Evolutionary conservation across 208 protist species (phyloP).

Genomic region (Leishmania lainsoni): DNA sequence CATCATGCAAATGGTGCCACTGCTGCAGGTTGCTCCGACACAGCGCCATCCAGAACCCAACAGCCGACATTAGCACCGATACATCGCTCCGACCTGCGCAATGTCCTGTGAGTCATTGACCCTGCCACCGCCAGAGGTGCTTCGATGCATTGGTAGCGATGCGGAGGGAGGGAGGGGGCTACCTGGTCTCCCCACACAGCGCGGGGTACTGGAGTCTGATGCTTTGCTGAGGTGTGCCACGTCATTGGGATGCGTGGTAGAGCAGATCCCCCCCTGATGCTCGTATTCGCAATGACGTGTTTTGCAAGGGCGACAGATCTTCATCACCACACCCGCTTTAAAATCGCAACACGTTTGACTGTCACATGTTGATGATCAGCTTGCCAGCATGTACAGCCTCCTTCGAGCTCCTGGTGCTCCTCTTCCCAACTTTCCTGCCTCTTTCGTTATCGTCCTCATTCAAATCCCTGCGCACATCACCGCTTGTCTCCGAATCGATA

Average conservation of each 20-base stretch:
- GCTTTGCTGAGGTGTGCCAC: neutral
- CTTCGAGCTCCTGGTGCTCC: neutral
- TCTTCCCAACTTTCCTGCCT: neutral
- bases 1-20: neutral
- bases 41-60: neutral
- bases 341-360: neutral
- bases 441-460: neutral
- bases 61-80: neutral
- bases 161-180: no score
- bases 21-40: neutral
- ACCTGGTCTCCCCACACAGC: neutral
- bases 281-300: neutral
- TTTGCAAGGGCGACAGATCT: neutral
- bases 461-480: neutral
- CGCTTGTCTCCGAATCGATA: neutral
- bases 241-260: neutral
- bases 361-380: neutral
- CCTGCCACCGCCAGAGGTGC: no score
- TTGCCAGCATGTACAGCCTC: neutral
- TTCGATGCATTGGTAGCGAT: no score
- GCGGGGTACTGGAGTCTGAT: neutral
- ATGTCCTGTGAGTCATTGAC: no score
- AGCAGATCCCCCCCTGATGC: neutral
- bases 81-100: neutral
- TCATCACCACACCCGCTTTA: neutral